phyloP scores from a whole-genome alignment of 345 rosid genomes.

The Eucalyptus sideroxylon region DNA sequence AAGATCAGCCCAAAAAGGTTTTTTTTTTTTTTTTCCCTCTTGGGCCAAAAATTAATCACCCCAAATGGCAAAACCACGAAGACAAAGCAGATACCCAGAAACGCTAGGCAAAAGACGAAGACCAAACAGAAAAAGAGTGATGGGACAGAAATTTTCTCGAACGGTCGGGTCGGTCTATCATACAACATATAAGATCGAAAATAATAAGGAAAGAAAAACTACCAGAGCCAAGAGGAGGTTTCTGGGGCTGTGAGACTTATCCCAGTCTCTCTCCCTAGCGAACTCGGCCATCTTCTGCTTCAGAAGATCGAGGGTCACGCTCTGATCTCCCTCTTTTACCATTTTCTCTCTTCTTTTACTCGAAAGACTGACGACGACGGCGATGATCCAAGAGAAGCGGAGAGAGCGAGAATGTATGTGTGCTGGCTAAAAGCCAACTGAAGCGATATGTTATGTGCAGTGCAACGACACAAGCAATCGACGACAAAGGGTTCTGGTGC shows the following conservation, averaged over 20 bases:
- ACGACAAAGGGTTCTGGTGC: background rate
- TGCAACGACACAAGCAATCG: background rate
- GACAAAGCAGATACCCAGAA: background rate
- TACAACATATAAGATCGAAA: background rate
- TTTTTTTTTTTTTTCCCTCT: background rate
- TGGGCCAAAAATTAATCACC: background rate
- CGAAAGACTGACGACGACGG: background rate
- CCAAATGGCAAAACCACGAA: background rate
- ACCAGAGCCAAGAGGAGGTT: constrained; percentile 88
- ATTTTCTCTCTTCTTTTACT: background rate
- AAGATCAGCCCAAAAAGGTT: background rate
- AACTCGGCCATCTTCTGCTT: constrained; percentile 64
- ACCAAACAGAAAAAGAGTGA: background rate
- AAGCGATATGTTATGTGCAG: background rate
- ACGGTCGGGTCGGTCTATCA: background rate
- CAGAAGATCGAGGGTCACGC: constrained; percentile 57
- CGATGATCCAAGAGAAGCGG: background rate
- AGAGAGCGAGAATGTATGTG: background rate
- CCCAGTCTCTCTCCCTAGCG: constrained; percentile 83
- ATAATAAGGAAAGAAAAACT: background rate
- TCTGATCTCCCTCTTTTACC: constrained; percentile 11
- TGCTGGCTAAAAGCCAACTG: background rate
- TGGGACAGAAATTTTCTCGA: background rate
- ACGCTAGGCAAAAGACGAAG: background rate
- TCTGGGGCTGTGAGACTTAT: constrained; percentile 81